phyloP scores from a whole-genome alignment of 768 basidiomycete species.

The Mycena galericulata region DNA sequence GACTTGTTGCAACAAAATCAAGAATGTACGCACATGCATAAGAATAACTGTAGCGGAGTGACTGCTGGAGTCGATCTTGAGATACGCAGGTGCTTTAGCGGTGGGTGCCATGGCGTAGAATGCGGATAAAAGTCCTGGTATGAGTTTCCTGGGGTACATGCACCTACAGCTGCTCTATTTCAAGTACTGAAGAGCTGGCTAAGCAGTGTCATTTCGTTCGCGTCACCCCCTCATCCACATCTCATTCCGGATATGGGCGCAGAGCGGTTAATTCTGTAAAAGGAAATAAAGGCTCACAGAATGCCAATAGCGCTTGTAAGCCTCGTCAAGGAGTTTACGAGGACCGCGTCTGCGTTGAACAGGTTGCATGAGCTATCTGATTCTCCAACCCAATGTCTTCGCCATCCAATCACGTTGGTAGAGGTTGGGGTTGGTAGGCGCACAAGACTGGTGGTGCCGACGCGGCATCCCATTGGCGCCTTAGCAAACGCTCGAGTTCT shows the following conservation, averaged over 20 bases:
- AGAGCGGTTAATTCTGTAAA: background rate
- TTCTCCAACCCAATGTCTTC: no score
- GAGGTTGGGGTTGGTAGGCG: no score
- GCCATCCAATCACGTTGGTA: no score
- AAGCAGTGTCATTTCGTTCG: conserved; percentile 1
- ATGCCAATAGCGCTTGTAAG: background rate
- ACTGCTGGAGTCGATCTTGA: conserved; percentile 11
- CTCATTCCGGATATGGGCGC: background rate
- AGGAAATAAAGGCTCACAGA: background rate
- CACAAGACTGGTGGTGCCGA: no score
- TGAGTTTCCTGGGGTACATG: background rate
- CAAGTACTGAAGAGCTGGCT: background rate
- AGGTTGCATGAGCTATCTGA: no score
- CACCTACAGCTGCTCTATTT: background rate
- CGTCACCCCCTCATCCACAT: conserved; percentile 8
- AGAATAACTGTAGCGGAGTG: conserved; percentile 23
- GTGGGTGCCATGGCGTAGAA: conserved; percentile 9
- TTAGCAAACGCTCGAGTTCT: no score
- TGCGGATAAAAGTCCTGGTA: background rate
- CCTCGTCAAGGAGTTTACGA: background rate
- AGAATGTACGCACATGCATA: conserved; percentile 22
- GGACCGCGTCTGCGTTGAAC: no score
- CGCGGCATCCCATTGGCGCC: no score
- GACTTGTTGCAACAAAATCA: no score
- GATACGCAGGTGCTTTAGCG: background rate